Percentiles rank a stretch among this genome's conserved stretches.
Evolutionary conservation across 2,329 filamentous ascomycete species (phyloP).

Genomic region (Teratosphaeria gauchensis): DNA sequence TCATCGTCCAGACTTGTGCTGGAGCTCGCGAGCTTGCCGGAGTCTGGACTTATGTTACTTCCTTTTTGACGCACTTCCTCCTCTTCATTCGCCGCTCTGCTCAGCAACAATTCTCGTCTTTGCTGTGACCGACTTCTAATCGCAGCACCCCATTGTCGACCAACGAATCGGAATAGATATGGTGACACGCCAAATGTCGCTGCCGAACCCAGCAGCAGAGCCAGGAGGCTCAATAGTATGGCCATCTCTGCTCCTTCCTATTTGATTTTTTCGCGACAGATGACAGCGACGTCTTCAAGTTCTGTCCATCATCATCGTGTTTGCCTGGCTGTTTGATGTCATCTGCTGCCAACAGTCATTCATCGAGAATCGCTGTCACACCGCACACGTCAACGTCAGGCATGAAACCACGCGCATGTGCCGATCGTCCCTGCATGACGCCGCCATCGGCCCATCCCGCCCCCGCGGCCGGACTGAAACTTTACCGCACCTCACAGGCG

Average conservation of each 20-base stretch:
- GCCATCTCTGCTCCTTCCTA: conserved; percentile 1
- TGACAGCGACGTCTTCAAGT: background rate
- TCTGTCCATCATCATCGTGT: background rate
- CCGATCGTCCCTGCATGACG: background rate
- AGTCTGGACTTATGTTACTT: background rate
- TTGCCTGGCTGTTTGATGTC: background rate
- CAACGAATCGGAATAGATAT: conserved; percentile 14
- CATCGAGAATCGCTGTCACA: background rate
- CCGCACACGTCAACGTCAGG: background rate
- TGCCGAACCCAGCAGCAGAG: conserved; percentile 14
- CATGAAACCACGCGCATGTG: background rate
- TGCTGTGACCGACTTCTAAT: conserved; percentile 22
- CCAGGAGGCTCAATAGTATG: conserved; percentile 8
- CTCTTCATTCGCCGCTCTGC: conserved; percentile 19
- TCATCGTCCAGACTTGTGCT: conserved; percentile 44
- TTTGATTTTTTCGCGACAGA: background rate
- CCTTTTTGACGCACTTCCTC: conserved; percentile 8
- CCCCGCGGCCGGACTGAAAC: background rate
- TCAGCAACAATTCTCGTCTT: conserved; percentile 22
- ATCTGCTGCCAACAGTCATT: background rate
- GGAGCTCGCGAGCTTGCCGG: conserved; percentile 9
- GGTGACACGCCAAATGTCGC: conserved; percentile 16
- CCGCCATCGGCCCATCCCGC: background rate
- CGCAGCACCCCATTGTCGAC: conserved; percentile 16
- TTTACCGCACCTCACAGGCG: background rate